Evolutionary conservation across 257 asterid genomes (phyloP).

Genomic region (Solanum dulcamara): DNA sequence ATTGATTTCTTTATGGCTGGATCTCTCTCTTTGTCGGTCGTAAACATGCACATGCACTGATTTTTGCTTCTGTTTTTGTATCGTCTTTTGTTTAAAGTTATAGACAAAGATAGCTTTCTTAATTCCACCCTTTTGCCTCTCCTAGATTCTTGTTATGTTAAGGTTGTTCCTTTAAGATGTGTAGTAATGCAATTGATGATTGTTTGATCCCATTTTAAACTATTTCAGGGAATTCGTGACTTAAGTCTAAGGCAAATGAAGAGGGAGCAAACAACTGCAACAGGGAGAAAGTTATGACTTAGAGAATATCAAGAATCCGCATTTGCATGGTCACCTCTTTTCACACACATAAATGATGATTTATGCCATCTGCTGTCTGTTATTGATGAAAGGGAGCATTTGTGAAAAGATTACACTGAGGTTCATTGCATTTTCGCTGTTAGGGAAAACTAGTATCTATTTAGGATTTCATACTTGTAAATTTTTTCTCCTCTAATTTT

Average conservation of each 20-base stretch:
- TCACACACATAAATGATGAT: not conserved
- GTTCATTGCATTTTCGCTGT: not conserved
- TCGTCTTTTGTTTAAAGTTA: not conserved
- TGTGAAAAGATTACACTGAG: not conserved
- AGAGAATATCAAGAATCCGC: not conserved
- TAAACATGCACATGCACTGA: not conserved
- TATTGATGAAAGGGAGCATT: not conserved
- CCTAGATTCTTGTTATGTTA: not conserved
- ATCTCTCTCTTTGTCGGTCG: not conserved
- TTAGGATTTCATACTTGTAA: constrained; percentile 6
- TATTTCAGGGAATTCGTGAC: constrained; percentile 22
- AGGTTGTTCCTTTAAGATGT: not conserved
- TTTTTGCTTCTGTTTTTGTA: not conserved
- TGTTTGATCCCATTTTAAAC: not conserved
- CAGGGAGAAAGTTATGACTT: constrained; percentile 4
- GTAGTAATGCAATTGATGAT: not conserved
- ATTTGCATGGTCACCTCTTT: constrained; percentile 4
- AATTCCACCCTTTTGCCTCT: not conserved
- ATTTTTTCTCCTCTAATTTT: not conserved
- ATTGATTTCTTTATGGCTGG: not conserved
- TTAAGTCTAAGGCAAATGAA: constrained; percentile 16
- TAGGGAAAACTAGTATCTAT: constrained; percentile 6
- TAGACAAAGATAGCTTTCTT: not conserved
- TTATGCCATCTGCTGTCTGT: not conserved
- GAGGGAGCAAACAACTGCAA: constrained; percentile 7